These are phyloP conservation scores for Xanthoparmelia taractica DNA, from an alignment of 495 filamentous ascomycete genomes.

Conservation along the genomic window DNA sequence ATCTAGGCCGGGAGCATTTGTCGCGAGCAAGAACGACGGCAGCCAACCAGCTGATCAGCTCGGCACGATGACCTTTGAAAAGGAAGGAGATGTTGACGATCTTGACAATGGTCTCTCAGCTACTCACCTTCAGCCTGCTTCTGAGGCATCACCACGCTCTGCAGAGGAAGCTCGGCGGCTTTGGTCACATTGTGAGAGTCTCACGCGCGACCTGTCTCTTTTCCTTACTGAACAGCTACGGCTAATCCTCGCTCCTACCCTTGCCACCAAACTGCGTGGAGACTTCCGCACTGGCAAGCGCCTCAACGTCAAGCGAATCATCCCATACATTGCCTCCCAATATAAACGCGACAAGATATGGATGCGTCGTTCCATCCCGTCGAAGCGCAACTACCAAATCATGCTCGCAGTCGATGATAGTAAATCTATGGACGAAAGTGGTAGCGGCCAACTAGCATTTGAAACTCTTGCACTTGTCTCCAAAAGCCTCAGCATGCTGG, in stretches of 20 bases:
- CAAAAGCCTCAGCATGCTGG: slow-evolving; percentile 78
- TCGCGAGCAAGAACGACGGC: slow-evolving; percentile 11
- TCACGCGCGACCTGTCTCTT: slow-evolving; percentile 77
- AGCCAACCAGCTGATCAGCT: background rate
- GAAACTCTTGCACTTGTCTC: slow-evolving; percentile 86
- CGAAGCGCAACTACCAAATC: slow-evolving; percentile 91
- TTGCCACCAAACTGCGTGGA: slow-evolving; percentile 91
- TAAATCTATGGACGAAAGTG: slow-evolving; percentile 78
- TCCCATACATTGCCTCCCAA: slow-evolving; percentile 92
- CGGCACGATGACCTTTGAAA: background rate
- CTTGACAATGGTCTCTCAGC: slow-evolving; percentile 66
- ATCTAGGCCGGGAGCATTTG: slow-evolving; percentile 33
- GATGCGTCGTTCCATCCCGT: slow-evolving; percentile 88
- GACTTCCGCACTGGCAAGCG: slow-evolving; percentile 97
- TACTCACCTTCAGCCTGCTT: slow-evolving; percentile 55
- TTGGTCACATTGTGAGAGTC: slow-evolving; percentile 77
- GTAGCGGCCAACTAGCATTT: slow-evolving; percentile 65
- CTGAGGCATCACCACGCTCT: slow-evolving; percentile 36
- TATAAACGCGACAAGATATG: slow-evolving; percentile 99
- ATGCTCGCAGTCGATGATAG: slow-evolving; percentile 95
- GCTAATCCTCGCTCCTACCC: slow-evolving; percentile 87
- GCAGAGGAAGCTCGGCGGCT: slow-evolving; percentile 61
- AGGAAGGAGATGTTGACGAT: slow-evolving; percentile 57
- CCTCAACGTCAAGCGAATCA: slow-evolving; percentile 97
- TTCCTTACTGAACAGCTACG: slow-evolving; percentile 87